Evolutionary conservation across 2,329 filamentous ascomycete genomes (phyloP).

Genomic region (Diaporthe aspalathi): DNA sequence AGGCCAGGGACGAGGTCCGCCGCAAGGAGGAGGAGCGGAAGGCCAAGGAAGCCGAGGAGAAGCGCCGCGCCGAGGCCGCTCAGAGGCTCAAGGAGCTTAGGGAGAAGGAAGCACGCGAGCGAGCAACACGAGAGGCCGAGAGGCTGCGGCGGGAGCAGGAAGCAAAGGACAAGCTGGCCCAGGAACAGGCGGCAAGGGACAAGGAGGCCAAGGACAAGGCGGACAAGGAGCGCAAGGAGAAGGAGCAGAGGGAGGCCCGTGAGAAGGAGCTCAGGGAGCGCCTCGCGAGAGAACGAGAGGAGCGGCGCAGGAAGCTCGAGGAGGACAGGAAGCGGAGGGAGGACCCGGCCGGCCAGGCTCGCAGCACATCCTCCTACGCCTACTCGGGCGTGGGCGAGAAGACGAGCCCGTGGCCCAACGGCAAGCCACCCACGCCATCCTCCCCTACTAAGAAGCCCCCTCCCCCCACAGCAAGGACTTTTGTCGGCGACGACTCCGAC

Average conservation of each 20-base stretch:
- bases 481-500: slow-evolving; percentile 72
- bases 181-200: slow-evolving; percentile 53
- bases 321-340: slow-evolving; percentile 48
- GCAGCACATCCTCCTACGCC: slow-evolving; percentile 67
- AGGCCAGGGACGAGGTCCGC: slow-evolving; percentile 74
- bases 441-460: slow-evolving; percentile 55
- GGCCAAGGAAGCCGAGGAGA: slow-evolving; percentile 69
- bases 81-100: slow-evolving; percentile 65
- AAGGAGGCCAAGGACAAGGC: slow-evolving; percentile 54
- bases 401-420: slow-evolving; percentile 77
- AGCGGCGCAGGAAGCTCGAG: slow-evolving; percentile 45
- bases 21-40: slow-evolving; percentile 73
- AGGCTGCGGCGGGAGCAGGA: slow-evolving; percentile 45
- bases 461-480: slow-evolving; percentile 66
- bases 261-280: slow-evolving; percentile 47
- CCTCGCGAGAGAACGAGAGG: slow-evolving; percentile 38
- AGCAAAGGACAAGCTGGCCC: slow-evolving; percentile 46
- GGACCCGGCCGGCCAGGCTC: slow-evolving; percentile 49
- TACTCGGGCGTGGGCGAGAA: slow-evolving; percentile 75
- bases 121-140: slow-evolving; percentile 49
- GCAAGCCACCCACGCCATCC: slow-evolving; percentile 59
- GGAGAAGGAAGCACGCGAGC: slow-evolving; percentile 65
- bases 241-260: slow-evolving; percentile 47
- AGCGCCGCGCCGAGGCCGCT: slow-evolving; percentile 67
- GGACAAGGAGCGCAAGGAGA: slow-evolving; percentile 46